A percentile compares a stretch with the other conserved stretches of the same genome.
These are phyloP conservation scores for Nicotiana paniculata DNA, from an alignment of 257 asterid species.

Conservation along the genomic window DNA sequence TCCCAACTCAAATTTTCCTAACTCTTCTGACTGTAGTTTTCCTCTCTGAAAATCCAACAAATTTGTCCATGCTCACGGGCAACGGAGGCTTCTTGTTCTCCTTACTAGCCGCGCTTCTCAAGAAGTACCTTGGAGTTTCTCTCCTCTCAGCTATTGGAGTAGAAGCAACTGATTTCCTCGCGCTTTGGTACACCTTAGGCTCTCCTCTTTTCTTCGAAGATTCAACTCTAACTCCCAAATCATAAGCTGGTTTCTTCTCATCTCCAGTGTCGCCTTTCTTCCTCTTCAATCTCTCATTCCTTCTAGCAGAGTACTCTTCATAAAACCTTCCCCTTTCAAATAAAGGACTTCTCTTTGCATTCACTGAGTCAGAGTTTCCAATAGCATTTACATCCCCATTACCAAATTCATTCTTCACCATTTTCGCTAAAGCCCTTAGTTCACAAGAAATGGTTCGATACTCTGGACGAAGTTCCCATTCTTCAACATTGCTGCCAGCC, in stretches of 20 bases:
- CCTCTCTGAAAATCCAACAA: constrained; percentile 42
- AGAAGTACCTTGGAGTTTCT: constrained; percentile 62
- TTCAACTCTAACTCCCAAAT: constrained; percentile 76
- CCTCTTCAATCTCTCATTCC: constrained; percentile 86
- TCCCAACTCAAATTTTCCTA: constrained; percentile 30
- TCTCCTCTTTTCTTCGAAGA: constrained; percentile 65
- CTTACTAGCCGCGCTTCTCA: constrained; percentile 56
- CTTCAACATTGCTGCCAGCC: constrained; percentile 23
- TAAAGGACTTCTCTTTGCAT: constrained; percentile 38
- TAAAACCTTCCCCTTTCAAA: constrained; percentile 81
- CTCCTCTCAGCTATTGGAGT: constrained; percentile 51
- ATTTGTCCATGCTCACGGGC: constrained; percentile 37
- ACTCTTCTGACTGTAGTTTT: constrained; percentile 38
- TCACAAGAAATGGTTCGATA: constrained; percentile 73
- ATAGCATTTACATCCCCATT: constrained; percentile 7
- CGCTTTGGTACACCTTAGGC: constrained; percentile 30
- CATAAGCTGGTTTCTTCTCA: constrained; percentile 46
- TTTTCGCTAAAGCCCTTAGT: constrained; percentile 53
- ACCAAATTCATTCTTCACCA: constrained; percentile 62
- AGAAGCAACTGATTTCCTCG: constrained; percentile 35
- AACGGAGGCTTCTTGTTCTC: constrained; percentile 69
- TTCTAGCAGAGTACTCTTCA: constrained; percentile 73
- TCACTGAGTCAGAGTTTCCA: background rate
- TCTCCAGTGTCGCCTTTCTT: constrained; percentile 59
- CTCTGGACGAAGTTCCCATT: constrained; percentile 49